Evolutionary conservation across 371 early-diverging fungal species (phyloP), one percentile per base, ranked within the genome.

Genomic region (Mortierella sp.): DNA sequence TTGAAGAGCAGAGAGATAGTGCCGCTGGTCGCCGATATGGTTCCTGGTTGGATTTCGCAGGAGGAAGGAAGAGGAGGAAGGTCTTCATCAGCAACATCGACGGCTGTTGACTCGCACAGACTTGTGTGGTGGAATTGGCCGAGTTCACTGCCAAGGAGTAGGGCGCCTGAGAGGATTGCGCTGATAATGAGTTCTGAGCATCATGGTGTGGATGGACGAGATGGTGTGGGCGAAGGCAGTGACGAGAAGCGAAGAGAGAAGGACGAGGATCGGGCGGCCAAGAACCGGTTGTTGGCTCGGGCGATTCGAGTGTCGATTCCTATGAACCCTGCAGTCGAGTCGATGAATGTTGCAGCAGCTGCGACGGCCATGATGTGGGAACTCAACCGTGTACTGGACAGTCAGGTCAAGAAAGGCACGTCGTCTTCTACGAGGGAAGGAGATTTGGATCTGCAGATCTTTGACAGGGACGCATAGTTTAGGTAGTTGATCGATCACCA

Each of bases 301-400:
- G 80, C 79, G 4, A 71, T 92, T 10, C 84, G 90, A n/a, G 91
- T 93, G 4, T 91, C 93, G 10, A 83, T 92, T 29, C 93, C 93
- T 3, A 92, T 92, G 91, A 71, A 79, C 60, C 72, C 83, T 4
- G 79, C 77, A 27, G 91, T 91, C 10, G 91, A 92, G 81, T 91
- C 91, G 16, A 79, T 93, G 71, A 92, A 92, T 75, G 91, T 91
- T 41, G 88, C 91, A 3, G 86, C 79, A 46, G 92, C 90, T 24
- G 93, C 92, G 6, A 87, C 89, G 48, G 90, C 91, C 21, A 85
- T 93, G 54, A 90, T 93, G 92, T 85, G 84, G 81, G 92, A 93
- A 79, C 70, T 92, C 56, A 92, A 92, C 75, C 83, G 89, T 68
- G 76, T 90, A 18, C 16, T 77, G 49, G 46, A 63, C 24, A 41